Percentiles rank a stretch among this genome's conserved stretches.
phyloP scores from a whole-genome alignment of 2,329 filamentous ascomycete species.

The Phaeosphaeriaceae sp. region DNA sequence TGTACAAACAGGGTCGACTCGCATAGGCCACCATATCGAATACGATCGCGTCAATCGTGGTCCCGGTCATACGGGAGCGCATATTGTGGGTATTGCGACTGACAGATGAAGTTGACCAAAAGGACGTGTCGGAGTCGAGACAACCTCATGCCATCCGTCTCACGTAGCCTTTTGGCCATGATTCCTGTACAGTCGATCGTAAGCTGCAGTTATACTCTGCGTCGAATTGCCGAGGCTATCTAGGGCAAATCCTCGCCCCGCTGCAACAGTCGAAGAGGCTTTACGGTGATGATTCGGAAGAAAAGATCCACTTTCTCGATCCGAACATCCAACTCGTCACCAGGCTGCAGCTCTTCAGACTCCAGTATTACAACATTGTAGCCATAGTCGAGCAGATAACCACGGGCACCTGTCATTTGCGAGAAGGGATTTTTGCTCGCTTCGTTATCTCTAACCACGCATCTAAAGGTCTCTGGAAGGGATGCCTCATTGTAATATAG shows the following conservation, averaged over 20 bases:
- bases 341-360: constrained; percentile 33
- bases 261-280: constrained; percentile 49
- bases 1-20: constrained; percentile 6
- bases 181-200: not conserved
- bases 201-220: not conserved
- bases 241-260: constrained; percentile 20
- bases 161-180: not conserved
- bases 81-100: not conserved
- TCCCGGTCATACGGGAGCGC: not conserved
- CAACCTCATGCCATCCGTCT: not conserved
- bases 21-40: constrained; percentile 3
- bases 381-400: constrained; percentile 27
- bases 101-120: not conserved
- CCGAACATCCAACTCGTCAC: constrained; percentile 58
- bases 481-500: constrained; percentile 62
- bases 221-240: not conserved
- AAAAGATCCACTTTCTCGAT: constrained; percentile 50
- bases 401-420: constrained; percentile 8
- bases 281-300: constrained; percentile 34
- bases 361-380: constrained; percentile 19
- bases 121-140: not conserved
- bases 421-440: not conserved
- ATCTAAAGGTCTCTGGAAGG: constrained; percentile 58
- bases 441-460: constrained; percentile 30
- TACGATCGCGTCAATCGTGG: not conserved